These are phyloP conservation scores for Zalaria sp. DNA, from an alignment of 2,329 filamentous ascomycete species.

Conservation along the genomic window DNA sequence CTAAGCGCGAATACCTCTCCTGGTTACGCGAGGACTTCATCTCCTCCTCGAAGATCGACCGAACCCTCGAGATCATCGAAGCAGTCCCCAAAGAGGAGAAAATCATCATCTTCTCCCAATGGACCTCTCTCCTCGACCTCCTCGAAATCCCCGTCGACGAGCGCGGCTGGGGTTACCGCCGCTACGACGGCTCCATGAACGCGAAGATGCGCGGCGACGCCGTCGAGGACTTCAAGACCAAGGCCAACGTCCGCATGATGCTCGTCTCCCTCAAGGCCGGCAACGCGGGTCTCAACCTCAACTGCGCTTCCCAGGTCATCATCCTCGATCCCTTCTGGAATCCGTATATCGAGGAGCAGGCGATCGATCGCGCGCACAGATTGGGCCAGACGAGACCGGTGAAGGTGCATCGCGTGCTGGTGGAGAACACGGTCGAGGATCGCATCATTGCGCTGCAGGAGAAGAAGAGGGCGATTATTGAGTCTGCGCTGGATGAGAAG, in stretches of 20 bases:
- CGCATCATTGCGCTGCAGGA: constrained; percentile 69
- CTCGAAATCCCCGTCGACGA: constrained; percentile 56
- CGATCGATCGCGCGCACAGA: constrained; percentile 76
- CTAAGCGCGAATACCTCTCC: constrained; percentile 54
- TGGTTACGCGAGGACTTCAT: constrained; percentile 56
- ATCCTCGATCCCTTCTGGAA: constrained; percentile 94
- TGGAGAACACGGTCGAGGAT: constrained; percentile 71
- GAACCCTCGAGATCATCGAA: constrained; percentile 45
- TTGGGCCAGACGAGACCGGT: constrained; percentile 68
- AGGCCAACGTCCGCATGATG: constrained; percentile 44
- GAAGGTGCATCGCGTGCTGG: constrained; percentile 65
- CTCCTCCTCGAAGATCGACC: constrained; percentile 61
- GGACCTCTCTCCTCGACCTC: constrained; percentile 64
- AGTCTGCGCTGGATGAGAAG: constrained; percentile 65
- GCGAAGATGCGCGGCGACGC: constrained; percentile 51
- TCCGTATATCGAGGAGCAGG: constrained; percentile 83
- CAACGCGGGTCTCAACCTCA: constrained; percentile 76
- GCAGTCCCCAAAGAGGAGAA: constrained; percentile 42
- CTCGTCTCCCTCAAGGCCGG: constrained; percentile 68
- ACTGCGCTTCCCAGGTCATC: constrained; percentile 70
- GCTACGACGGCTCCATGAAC: constrained; percentile 67
- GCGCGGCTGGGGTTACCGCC: constrained; percentile 44
- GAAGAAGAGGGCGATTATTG: constrained; percentile 62
- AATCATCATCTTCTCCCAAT: constrained; percentile 71
- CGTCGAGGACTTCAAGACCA: constrained; percentile 53